phyloP scores from a whole-genome alignment of 805 yeast species.

The Pichia cabralensis region DNA sequence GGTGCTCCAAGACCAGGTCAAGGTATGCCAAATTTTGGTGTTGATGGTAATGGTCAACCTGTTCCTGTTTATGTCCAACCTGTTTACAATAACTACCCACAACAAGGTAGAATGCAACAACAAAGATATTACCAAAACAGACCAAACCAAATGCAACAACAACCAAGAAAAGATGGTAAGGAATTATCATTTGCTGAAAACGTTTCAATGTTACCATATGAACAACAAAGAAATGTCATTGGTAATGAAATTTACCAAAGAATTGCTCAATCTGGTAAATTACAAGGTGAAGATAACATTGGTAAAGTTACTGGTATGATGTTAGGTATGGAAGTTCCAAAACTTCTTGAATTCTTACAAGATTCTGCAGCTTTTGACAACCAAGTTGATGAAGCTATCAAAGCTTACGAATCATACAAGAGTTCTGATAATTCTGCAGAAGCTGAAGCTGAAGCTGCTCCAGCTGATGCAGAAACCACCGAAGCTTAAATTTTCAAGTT shows the following conservation, averaged over 20 bases:
- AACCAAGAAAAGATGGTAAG: slow-evolving; percentile 20
- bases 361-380: slow-evolving; percentile 83
- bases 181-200: slow-evolving; percentile 46
- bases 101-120: slow-evolving; percentile 39
- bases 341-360: slow-evolving; percentile 79
- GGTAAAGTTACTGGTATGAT: slow-evolving; percentile 99
- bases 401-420: slow-evolving; percentile 81
- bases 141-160: slow-evolving; percentile 21
- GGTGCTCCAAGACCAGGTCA: slow-evolving; percentile 57
- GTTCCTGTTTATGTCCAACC: slow-evolving; percentile 79
- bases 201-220: slow-evolving; percentile 60
- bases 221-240: slow-evolving; percentile 92
- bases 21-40: slow-evolving; percentile 43
- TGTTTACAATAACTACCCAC: slow-evolving; percentile 52
- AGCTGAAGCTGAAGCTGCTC: slow-evolving; percentile 7
- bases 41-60: slow-evolving; percentile 81
- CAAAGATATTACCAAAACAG: slow-evolving; percentile 39
- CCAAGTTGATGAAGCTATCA: slow-evolving; percentile 88
- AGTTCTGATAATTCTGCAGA: slow-evolving; percentile 7
- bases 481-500: too few relatives aligned
- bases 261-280: slow-evolving; percentile 78
- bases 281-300: slow-evolving; percentile 88
- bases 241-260: slow-evolving; percentile 97
- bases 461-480: too few relatives aligned
- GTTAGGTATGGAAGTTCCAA: slow-evolving; percentile 87